These are phyloP conservation scores for Russula lepida DNA, from an alignment of 768 basidiomycete species.

Conservation along the genomic window DNA sequence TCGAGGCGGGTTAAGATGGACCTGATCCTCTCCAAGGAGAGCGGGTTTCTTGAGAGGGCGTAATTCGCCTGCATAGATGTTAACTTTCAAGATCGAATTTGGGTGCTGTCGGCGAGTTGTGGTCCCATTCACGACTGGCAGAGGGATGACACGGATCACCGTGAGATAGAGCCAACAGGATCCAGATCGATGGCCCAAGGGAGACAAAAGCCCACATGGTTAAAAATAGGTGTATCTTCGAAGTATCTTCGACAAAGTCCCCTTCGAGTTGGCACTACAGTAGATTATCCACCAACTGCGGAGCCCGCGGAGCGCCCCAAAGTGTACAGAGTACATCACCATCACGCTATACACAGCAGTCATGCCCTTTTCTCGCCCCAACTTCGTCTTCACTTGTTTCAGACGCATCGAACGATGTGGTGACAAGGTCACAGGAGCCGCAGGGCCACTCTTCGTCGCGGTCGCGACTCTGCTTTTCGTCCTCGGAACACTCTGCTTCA, in stretches of 20 bases:
- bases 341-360: background rate
- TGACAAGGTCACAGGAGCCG: constrained; percentile 79
- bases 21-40: constrained; percentile 84
- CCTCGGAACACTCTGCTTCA: constrained; percentile 67
- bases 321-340: background rate
- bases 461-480: constrained; percentile 70
- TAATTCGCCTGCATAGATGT: constrained; percentile 44
- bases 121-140: background rate
- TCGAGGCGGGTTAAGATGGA: constrained; percentile 83
- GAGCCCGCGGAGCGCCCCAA: background rate
- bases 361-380: constrained; percentile 13
- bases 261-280: background rate
- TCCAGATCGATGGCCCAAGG: background rate
- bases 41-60: constrained; percentile 59
- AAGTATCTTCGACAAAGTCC: background rate
- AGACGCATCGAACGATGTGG: constrained; percentile 60
- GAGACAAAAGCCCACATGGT: background rate
- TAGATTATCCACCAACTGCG: background rate
- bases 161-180: too few species aligned
- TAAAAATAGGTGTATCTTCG: background rate
- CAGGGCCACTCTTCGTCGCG: constrained; percentile 82
- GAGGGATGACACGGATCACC: too few species aligned
- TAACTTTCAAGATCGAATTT: background rate
- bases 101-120: background rate
- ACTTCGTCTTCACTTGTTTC: constrained; percentile 49